Conservation (phyloP, 345 rosid genomes). For the Eucalyptus leucophloia region DNA sequence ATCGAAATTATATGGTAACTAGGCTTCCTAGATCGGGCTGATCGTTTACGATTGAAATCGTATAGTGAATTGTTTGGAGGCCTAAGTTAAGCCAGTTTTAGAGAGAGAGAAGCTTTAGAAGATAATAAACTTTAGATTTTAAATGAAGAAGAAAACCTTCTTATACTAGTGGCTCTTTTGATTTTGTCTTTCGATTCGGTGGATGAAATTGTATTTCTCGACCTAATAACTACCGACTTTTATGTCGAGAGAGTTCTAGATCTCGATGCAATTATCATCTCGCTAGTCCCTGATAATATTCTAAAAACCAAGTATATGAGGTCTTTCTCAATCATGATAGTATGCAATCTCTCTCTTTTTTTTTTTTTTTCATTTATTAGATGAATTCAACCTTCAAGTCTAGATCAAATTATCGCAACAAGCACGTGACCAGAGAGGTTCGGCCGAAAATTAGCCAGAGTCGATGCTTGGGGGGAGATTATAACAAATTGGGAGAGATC, state of each 20-base stretch:
- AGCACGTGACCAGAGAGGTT: not conserved
- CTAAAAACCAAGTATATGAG: rapidly evolving
- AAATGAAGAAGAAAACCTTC: rapidly evolving
- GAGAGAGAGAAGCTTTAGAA: rapidly evolving
- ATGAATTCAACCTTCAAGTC: not conserved
- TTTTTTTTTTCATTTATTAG: not conserved
- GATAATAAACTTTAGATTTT: rapidly evolving
- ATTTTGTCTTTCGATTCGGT: rapidly evolving
- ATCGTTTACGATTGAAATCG: rapidly evolving
- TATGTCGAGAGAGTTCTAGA: rapidly evolving
- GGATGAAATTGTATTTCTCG: rapidly evolving
- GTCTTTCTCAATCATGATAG: no score
- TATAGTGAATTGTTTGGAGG: rapidly evolving
- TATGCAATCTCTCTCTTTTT: not conserved
- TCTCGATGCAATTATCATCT: rapidly evolving
- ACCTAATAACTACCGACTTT: rapidly evolving
- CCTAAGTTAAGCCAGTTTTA: rapidly evolving
- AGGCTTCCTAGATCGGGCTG: rapidly evolving
- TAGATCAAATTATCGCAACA: not conserved
- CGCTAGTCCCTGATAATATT: rapidly evolving
- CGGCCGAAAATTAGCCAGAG: not conserved
- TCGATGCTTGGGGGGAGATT: not conserved
- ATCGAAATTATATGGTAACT: rapidly evolving
- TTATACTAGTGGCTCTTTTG: rapidly evolving
- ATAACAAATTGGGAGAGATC: not conserved